phyloP scores from a whole-genome alignment of 306 rosid genomes.

The Clitoria ternatea region DNA sequence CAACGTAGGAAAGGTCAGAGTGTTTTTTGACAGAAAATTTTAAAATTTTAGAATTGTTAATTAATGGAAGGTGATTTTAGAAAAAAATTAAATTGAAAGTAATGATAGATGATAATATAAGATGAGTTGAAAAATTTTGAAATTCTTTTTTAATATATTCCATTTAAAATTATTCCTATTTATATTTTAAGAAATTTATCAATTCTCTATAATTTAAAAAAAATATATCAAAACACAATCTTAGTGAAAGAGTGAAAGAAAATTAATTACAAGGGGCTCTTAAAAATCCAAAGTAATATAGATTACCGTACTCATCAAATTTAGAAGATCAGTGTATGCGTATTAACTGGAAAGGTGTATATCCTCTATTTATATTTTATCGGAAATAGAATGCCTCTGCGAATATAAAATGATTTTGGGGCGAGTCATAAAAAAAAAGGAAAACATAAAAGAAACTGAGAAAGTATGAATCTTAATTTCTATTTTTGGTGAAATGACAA shows the following conservation, averaged over 20 bases:
- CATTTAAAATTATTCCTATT: no score
- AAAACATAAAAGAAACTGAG: background rate
- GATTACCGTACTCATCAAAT: background rate
- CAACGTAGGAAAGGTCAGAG: no score
- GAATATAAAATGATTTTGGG: background rate
- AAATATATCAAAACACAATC: no score
- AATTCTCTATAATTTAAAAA: no score
- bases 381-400: background rate
- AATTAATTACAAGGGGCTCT: background rate
- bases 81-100: no score
- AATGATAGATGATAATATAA: no score
- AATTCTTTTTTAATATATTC: no score
- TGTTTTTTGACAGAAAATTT: no score
- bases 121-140: no score
- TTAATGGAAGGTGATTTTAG: no score
- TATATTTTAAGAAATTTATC: no score
- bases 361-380: background rate
- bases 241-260: background rate
- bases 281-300: background rate
- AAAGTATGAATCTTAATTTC: background rate
- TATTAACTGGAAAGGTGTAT: background rate
- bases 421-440: background rate
- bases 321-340: background rate
- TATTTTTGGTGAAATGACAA: background rate
- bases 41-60: no score